Percentiles rank a stretch among this genome's conserved stretches.
These are phyloP conservation scores for Magnaporthiopsis poae DNA, from an alignment of 2,329 filamentous ascomycete genomes.

Conservation along the genomic window DNA sequence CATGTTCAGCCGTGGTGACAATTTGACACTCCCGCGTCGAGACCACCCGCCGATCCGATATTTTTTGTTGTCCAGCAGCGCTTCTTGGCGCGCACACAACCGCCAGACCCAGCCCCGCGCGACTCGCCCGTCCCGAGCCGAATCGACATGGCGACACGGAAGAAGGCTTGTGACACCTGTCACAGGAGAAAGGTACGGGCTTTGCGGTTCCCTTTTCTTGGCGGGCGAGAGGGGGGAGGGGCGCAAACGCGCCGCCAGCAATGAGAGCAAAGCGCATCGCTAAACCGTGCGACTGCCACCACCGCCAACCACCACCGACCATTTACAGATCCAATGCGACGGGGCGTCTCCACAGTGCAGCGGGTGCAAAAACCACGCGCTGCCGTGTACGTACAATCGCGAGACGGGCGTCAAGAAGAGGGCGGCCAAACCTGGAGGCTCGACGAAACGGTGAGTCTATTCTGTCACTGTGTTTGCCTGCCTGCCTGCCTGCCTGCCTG, in stretches of 20 bases:
- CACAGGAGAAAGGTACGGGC: slow-evolving; percentile 12
- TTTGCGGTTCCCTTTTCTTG: neutral
- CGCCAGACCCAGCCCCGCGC: neutral
- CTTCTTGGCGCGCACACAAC: neutral
- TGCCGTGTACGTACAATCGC: slow-evolving; percentile 10
- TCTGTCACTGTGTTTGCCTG: too few relatives aligned
- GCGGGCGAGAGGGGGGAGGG: neutral
- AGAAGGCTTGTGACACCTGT: slow-evolving; percentile 13
- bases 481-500: neutral
- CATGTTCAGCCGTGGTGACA: neutral
- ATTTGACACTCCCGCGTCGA: neutral
- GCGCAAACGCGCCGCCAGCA: neutral
- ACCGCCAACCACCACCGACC: neutral
- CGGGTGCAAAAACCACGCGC: slow-evolving; percentile 12
- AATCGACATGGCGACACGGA: slow-evolving; percentile 5
- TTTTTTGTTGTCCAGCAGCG: neutral
- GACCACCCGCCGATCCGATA: neutral
- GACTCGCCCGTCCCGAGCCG: neutral
- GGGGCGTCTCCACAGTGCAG: slow-evolving; percentile 12
- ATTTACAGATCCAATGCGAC: slow-evolving; percentile 11
- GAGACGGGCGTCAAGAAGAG: slow-evolving; percentile 5
- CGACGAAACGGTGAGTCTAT: neutral
- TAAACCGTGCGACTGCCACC: neutral
- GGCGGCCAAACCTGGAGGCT: slow-evolving; percentile 1
- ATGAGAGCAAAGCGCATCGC: neutral